Conservation (phyloP, 257 asterid genomes). For the Fraxinus quadrangulata region DNA sequence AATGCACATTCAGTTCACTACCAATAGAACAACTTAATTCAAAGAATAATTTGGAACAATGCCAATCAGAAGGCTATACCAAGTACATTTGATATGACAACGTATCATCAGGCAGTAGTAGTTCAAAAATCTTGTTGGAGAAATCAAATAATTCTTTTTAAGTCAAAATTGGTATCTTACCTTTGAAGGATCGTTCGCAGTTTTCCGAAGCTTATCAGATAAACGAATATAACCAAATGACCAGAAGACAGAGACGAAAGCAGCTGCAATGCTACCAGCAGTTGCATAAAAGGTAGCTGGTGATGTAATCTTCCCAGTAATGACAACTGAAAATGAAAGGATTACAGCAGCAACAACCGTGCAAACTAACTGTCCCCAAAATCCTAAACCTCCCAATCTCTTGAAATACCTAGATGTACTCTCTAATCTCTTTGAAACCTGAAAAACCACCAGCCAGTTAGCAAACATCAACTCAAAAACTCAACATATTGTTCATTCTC, state of each 20-base stretch:
- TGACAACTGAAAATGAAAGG: slow-evolving; percentile 76
- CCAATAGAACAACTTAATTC: slow-evolving; percentile 12
- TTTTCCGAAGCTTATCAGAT: slow-evolving; percentile 74
- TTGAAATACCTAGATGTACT: slow-evolving; percentile 80
- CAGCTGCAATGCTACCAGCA: slow-evolving; percentile 92
- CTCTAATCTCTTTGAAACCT: slow-evolving; percentile 92
- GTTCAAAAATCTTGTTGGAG: not conserved
- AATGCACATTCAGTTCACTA: not conserved
- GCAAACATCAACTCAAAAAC: not conserved
- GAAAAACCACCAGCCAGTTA: slow-evolving; percentile 11
- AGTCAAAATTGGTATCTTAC: slow-evolving; percentile 34
- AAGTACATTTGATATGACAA: not conserved
- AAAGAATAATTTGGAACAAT: slow-evolving; percentile 2
- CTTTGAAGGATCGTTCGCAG: slow-evolving; percentile 94
- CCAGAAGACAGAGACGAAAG: slow-evolving; percentile 91
- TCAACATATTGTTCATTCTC: not conserved
- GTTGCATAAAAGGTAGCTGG: slow-evolving; percentile 88
- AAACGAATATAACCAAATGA: slow-evolving; percentile 89
- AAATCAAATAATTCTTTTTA: not conserved
- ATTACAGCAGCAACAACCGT: slow-evolving; percentile 84
- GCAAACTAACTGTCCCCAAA: slow-evolving; percentile 92
- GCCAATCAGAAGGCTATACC: not conserved
- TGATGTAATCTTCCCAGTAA: slow-evolving; percentile 83
- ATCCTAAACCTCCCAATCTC: slow-evolving; percentile 93
- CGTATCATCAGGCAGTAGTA: not conserved